A percentile compares a stretch with the other conserved stretches of the same genome.
Conservation (phyloP, 2,329 filamentous ascomycete species). For the Fusarium palustre region DNA sequence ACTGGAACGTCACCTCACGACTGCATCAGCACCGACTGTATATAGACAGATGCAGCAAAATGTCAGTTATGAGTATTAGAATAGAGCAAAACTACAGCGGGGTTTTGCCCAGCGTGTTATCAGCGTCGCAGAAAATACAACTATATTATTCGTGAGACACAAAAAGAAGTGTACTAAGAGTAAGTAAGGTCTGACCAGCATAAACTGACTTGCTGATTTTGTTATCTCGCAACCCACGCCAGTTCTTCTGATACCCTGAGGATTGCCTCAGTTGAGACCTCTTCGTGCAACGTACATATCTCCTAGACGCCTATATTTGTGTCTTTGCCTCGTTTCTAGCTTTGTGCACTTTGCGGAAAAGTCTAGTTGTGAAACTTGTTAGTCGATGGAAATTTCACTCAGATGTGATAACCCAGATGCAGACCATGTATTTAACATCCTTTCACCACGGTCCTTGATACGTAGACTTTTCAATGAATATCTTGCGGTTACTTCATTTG, state of each 20-base stretch:
- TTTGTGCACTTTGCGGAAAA: neutral
- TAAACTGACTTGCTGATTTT: too few species aligned
- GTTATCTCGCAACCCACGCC: too few species aligned
- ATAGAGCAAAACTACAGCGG: constrained; percentile 22
- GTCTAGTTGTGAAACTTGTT: neutral
- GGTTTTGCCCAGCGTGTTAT: constrained; percentile 11
- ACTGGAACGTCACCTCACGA: neutral
- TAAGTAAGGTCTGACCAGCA: too few species aligned
- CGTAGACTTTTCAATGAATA: neutral
- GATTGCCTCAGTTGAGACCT: too few species aligned
- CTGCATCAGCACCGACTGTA: constrained; percentile 12
- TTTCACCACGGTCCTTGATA: too few species aligned
- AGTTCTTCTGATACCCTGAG: too few species aligned
- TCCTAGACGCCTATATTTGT: neutral
- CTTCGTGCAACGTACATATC: too few species aligned
- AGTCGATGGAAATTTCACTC: neutral
- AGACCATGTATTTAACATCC: neutral
- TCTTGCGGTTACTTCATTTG: neutral
- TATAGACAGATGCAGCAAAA: constrained; percentile 43
- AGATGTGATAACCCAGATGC: neutral
- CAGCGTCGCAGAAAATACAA: neutral
- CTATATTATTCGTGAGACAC: neutral
- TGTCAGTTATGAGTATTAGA: constrained; percentile 43
- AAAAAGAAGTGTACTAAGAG: too few species aligned
- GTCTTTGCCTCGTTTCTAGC: neutral